These are phyloP conservation scores for Thuidium tamariscinum DNA, from an alignment of 225 moss, liverwort and hornwort species.

Conservation along the genomic window DNA sequence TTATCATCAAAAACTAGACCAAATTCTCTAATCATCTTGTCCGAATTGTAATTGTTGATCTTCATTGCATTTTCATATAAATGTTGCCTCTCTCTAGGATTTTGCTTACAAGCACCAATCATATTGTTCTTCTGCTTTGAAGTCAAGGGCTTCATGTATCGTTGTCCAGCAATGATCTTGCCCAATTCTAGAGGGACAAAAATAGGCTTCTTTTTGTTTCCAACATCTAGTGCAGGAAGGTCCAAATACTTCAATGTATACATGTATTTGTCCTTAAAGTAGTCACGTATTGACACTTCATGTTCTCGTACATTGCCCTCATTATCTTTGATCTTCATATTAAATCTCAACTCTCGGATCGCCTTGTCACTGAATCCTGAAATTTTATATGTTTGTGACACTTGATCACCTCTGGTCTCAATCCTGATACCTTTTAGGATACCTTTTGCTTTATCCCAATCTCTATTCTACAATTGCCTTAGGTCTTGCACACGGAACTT, in stretches of 20 bases:
- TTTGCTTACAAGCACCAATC: conserved; percentile 32
- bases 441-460: conserved; percentile 56
- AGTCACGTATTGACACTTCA: conserved; percentile 13
- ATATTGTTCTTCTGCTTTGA: conserved; percentile 7
- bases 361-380: conserved; percentile 42
- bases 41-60: conserved; percentile 36
- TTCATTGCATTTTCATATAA: conserved; percentile 57
- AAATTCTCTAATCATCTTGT: conserved; percentile 54
- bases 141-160: conserved; percentile 22
- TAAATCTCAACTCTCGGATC: conserved; percentile 31
- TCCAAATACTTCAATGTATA: conserved; percentile 3
- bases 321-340: background rate
- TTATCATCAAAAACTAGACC: conserved; percentile 9
- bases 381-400: conserved; percentile 38
- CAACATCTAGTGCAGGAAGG: conserved; percentile 33
- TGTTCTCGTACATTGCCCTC: conserved; percentile 1
- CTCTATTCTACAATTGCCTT: conserved; percentile 1
- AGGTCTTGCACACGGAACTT: conserved; percentile 32
- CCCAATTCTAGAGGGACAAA: conserved; percentile 5
- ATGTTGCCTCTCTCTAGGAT: conserved; percentile 28
- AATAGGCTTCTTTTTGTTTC: conserved; percentile 21
- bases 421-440: conserved; percentile 51
- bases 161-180: conserved; percentile 35
- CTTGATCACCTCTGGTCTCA: conserved; percentile 23
- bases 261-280: conserved; percentile 10